These are phyloP conservation scores for Colletotrichum euphorbiae DNA, from an alignment of 2,329 filamentous ascomycete genomes.

Conservation along the genomic window DNA sequence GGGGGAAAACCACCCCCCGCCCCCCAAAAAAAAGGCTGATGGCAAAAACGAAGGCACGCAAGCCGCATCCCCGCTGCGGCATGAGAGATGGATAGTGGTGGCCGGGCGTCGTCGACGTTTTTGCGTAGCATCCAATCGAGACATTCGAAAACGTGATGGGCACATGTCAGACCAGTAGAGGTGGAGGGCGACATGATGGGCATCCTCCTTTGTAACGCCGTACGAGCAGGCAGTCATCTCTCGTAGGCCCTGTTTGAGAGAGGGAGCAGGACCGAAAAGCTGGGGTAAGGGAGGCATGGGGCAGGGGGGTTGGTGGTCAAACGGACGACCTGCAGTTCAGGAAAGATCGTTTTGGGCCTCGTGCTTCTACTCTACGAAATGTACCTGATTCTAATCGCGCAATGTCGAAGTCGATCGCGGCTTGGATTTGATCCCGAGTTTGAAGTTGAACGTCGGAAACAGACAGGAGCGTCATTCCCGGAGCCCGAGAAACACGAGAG, in stretches of 20 bases:
- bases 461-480: conserved; percentile 17
- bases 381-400: neutral
- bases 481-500: neutral
- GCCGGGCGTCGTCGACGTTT: neutral
- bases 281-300: conserved; percentile 14
- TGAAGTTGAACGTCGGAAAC: conserved; percentile 11
- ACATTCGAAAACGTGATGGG: conserved; percentile 16
- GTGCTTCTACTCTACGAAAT: neutral
- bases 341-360: neutral
- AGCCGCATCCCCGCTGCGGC: conserved; percentile 14
- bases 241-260: conserved; percentile 1
- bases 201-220: conserved; percentile 15
- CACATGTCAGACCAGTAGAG: conserved; percentile 26
- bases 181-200: neutral
- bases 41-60: conserved; percentile 2
- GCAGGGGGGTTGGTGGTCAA: neutral
- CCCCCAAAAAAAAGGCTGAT: too few species aligned
- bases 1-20: neutral
- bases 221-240: conserved; percentile 36
- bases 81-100: neutral
- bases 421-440: conserved; percentile 8
- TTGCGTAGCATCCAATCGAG: neutral
- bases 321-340: neutral
- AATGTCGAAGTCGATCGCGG: neutral
- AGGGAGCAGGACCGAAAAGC: conserved; percentile 6